Base-by-base conservation (phyloP, 1,284 basidiomycete genomes). In the Anthracocystis setariae region DNA sequence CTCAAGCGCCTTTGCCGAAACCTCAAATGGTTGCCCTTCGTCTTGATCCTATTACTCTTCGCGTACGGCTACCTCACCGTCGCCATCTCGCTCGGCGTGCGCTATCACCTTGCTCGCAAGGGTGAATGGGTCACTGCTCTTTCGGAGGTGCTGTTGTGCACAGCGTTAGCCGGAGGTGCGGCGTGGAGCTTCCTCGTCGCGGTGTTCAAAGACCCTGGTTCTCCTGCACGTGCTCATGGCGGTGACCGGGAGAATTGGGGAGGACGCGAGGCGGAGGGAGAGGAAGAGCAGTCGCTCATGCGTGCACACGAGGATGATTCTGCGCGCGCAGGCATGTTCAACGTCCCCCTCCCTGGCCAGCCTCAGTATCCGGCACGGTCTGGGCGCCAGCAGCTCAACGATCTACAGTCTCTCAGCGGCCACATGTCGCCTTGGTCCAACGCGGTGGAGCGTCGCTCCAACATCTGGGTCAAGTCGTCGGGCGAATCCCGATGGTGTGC, bases 401-500 rank as follows among this genome's bases (percentile, higher is more conserved):
- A 77, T 39, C 59, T 70, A 0, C 48, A 48, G 23, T 63, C 55
- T 2, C 52, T 64, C 8, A 50, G 15, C 20, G 45, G n/a, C 25
- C 52, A 42, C 25, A 20, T 38, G 8, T 38, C 50, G 0, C n/a
- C 37, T 7, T 48, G 54, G 13, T 21, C 44, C 43, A 33, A 12
- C 13, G 29, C 43, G 5, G 37, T 68, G 15, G 44, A 73, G 39
- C 23, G 29, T 1, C 69, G 64, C 3, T 56, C 70, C 43, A 60
- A 73, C 38, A 63, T 73, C 50, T 76, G 74, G 55, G 67, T 74
- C 24, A 79, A 80, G 45, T 77, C 73, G 24, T 66, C 64, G n/a
- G 74, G 76, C 46, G 60, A 66, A 24, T 50, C 77, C 9, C 56
- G 80, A 17, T 81, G 73, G 60, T 82, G 80, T 50, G 56, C 57